Evolutionary conservation across 306 rosid genomes (phyloP).

Genomic region (Cicer cuneatum): DNA sequence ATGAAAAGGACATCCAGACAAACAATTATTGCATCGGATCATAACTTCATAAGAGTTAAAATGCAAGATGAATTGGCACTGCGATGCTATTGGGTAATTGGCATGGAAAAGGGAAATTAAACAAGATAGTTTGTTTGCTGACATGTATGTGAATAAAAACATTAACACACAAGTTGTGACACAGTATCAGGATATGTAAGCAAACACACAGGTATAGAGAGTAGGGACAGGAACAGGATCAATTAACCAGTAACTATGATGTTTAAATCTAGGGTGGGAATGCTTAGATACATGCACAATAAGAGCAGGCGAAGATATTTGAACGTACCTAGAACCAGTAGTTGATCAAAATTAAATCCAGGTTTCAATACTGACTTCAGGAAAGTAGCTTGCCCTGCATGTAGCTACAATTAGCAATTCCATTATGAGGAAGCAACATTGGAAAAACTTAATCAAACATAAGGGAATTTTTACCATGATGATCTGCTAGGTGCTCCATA

Average conservation of each 20-base stretch:
- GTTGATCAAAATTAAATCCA: conserved; percentile 81
- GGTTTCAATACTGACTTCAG: conserved; percentile 82
- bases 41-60: not conserved
- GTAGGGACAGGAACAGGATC: not conserved
- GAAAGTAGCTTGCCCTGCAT: conserved; percentile 70
- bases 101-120: not conserved
- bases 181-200: conserved; percentile 20
- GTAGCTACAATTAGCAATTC: conserved; percentile 40
- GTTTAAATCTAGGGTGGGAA: not conserved
- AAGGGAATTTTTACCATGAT: conserved; percentile 63
- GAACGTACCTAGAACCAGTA: conserved; percentile 76
- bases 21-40: conserved; percentile 11
- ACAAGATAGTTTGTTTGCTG: not conserved
- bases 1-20: conserved; percentile 16
- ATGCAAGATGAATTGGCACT: not conserved
- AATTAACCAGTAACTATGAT: not conserved
- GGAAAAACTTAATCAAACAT: conserved; percentile 32
- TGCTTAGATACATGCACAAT: not conserved
- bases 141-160: not conserved
- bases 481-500: conserved; percentile 86
- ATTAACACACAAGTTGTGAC: not conserved
- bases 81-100: not conserved
- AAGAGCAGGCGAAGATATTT: conserved; percentile 23
- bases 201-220: not conserved
- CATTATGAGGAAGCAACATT: conserved; percentile 29